These are phyloP conservation scores for Aspergillus indologenus DNA, from an alignment of 495 filamentous ascomycete genomes.

Conservation along the genomic window DNA sequence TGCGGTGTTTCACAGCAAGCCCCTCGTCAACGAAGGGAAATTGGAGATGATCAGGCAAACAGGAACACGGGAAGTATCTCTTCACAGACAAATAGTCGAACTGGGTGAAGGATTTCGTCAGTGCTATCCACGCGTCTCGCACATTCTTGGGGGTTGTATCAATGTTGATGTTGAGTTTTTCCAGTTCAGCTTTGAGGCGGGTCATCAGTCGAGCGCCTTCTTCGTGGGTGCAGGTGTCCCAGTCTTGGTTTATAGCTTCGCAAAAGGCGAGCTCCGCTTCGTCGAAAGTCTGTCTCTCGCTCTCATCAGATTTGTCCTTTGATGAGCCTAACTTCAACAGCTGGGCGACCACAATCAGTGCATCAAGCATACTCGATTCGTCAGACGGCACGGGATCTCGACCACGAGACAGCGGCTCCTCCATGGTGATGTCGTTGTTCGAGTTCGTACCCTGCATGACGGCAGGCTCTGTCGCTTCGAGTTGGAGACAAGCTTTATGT, in stretches of 20 bases:
- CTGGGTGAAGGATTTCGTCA: constrained; percentile 17
- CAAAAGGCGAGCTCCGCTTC: constrained; percentile 31
- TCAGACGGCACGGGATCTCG: constrained; percentile 27
- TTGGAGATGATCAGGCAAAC: too few relatives aligned
- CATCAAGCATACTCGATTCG: constrained; percentile 31
- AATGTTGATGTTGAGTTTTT: neutral
- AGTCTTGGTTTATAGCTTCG: constrained; percentile 32
- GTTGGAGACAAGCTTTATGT: too few relatives aligned
- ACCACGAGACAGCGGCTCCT: constrained; percentile 10
- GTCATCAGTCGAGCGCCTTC: constrained; percentile 23
- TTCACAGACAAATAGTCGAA: constrained; percentile 21
- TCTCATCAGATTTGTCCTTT: constrained; percentile 24
- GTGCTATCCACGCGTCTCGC: neutral
- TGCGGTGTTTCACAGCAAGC: too few relatives aligned
- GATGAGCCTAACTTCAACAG: constrained; percentile 41
- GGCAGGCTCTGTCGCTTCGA: too few relatives aligned
- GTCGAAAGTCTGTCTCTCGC: constrained; percentile 15
- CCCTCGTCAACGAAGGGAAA: too few relatives aligned
- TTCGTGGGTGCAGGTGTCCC: constrained; percentile 26
- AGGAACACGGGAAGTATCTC: neutral
- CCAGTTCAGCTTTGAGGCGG: constrained; percentile 12
- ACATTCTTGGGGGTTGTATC: neutral
- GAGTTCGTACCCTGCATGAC: neutral
- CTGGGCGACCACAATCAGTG: constrained; percentile 32
- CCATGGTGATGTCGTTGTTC: neutral